Evolutionary conservation across 2,329 filamentous ascomycete genomes (phyloP).

Genomic region (Venturia pyrina): DNA sequence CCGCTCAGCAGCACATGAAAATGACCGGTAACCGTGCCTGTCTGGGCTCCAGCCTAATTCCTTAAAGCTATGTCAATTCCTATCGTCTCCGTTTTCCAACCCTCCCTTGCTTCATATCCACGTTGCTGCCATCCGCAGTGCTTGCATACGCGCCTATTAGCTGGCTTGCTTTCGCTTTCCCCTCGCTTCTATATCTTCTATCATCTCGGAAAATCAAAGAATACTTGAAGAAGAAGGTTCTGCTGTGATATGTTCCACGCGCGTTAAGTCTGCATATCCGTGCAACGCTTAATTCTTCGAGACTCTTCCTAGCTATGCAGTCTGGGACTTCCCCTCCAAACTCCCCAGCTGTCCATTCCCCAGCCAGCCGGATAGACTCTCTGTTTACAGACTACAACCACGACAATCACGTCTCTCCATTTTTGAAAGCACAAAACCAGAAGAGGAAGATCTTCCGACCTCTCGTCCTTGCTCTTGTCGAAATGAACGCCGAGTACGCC

Average conservation of each 20-base stretch:
- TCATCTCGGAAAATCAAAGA: neutral
- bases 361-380: neutral
- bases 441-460: slow-evolving; percentile 1
- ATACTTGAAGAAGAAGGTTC: neutral
- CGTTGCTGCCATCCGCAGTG: neutral
- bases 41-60: neutral
- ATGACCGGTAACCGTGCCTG: neutral
- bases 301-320: neutral
- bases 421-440: neutral
- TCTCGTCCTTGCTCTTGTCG: neutral
- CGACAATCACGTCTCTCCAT: neutral
- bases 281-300: neutral
- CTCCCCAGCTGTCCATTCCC: neutral
- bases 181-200: neutral
- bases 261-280: neutral
- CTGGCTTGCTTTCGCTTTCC: neutral
- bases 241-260: slow-evolving; percentile 5
- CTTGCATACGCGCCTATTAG: neutral
- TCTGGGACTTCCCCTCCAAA: neutral
- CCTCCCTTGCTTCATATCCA: neutral
- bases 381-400: neutral
- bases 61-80: neutral
- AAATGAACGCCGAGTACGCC: neutral
- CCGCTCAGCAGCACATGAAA: neutral
- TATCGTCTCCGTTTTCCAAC: neutral